These are phyloP conservation scores for Hymenoscyphus repandus DNA, from an alignment of 2,329 filamentous ascomycete genomes.

Conservation along the genomic window DNA sequence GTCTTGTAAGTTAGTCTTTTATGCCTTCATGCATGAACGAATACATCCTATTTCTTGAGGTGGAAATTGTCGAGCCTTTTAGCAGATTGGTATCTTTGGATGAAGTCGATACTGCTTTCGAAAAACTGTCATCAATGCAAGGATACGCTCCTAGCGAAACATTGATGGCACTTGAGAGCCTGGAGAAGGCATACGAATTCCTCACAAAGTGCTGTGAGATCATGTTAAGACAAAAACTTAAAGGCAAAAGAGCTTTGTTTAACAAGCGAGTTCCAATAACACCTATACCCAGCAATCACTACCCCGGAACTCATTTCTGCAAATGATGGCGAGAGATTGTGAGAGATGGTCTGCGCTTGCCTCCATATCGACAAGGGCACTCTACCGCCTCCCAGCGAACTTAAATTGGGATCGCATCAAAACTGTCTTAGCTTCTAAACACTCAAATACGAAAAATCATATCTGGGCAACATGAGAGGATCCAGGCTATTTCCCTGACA, in stretches of 20 bases:
- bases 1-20: conserved; percentile 22
- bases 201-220: conserved; percentile 39
- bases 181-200: conserved; percentile 46
- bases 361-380: conserved; percentile 42
- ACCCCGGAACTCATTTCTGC: conserved; percentile 22
- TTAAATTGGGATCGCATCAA: conserved; percentile 43
- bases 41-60: conserved; percentile 34
- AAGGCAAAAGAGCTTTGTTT: background rate
- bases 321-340: conserved; percentile 8
- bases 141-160: conserved; percentile 23
- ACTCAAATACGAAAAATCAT: conserved; percentile 45
- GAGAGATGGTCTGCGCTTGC: background rate
- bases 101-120: conserved; percentile 34
- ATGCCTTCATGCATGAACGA: conserved; percentile 26
- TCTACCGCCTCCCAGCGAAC: conserved; percentile 16
- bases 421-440: conserved; percentile 39
- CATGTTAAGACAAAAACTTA: background rate
- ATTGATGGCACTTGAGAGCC: conserved; percentile 32
- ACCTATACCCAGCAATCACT: background rate
- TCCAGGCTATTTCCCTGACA: conserved; percentile 48
- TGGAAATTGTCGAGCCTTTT: conserved; percentile 32
- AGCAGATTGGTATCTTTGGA: conserved; percentile 35
- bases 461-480: conserved; percentile 53
- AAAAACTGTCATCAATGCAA: conserved; percentile 27
- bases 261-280: background rate